These are phyloP conservation scores for Zelopaecilomyces penicillatus DNA, from an alignment of 2,329 filamentous ascomycete genomes.

Conservation along the genomic window DNA sequence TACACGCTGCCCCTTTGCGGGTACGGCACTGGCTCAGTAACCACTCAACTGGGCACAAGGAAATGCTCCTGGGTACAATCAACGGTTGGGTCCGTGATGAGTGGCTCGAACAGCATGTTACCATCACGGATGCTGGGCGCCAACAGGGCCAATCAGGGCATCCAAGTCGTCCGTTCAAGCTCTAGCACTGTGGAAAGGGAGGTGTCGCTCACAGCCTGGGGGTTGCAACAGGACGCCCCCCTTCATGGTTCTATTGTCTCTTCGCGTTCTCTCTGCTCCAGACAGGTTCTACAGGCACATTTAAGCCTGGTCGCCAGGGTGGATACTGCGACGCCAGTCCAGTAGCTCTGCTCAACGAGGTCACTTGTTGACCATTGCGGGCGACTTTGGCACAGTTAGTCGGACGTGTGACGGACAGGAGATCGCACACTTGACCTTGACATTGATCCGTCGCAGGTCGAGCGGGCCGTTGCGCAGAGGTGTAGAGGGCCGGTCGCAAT, in stretches of 20 bases:
- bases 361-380: too few species aligned
- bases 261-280: conserved; percentile 3
- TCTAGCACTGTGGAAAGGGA: conserved; percentile 1
- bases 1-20: too few species aligned
- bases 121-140: conserved; percentile 21
- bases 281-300: background rate
- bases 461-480: conserved; percentile 11
- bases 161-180: conserved; percentile 3
- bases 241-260: background rate
- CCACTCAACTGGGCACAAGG: too few species aligned
- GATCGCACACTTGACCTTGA: too few species aligned
- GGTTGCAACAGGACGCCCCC: background rate
- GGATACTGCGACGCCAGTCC: too few species aligned
- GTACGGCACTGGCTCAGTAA: too few species aligned
- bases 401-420: too few species aligned
- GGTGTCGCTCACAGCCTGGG: conserved; percentile 4
- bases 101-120: conserved; percentile 7
- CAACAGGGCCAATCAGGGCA: conserved; percentile 26
- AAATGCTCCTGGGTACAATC: too few species aligned
- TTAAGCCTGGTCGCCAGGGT: too few species aligned
- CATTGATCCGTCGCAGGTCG: conserved; percentile 6
- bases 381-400: too few species aligned
- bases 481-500: conserved; percentile 8
- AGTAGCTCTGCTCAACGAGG: too few species aligned
- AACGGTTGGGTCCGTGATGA: background rate